Evolutionary conservation across 2,329 filamentous ascomycete genomes (phyloP).

Genomic region (Penicillium sclerotiorum): DNA sequence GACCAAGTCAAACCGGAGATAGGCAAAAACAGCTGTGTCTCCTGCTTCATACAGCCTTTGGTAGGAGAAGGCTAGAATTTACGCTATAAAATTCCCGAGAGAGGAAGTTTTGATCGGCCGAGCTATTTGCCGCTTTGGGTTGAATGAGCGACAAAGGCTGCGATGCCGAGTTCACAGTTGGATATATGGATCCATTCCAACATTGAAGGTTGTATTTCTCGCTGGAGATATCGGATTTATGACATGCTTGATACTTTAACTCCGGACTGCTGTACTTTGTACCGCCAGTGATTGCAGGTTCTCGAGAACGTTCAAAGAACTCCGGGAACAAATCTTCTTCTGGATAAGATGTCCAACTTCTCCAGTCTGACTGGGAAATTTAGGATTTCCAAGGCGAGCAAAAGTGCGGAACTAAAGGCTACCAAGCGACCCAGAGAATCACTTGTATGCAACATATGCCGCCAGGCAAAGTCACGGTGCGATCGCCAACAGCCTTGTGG

Average conservation of each 20-base stretch:
- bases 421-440: neutral
- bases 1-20: neutral
- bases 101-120: constrained; percentile 3
- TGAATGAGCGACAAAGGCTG: too few species aligned
- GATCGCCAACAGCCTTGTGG: constrained; percentile 6
- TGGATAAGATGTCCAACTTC: constrained; percentile 1
- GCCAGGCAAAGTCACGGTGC: constrained; percentile 4
- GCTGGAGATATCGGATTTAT: too few species aligned
- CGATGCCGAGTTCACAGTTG: too few species aligned
- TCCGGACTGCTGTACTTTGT: too few species aligned
- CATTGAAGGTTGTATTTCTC: too few species aligned
- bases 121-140: neutral
- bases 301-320: too few species aligned
- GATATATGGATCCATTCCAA: neutral
- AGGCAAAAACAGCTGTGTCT: too few species aligned
- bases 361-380: constrained; percentile 7
- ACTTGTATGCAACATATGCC: constrained; percentile 2
- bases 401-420: neutral
- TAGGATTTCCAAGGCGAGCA: neutral
- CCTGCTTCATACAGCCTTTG: neutral
- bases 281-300: too few species aligned
- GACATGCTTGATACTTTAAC: too few species aligned
- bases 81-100: neutral
- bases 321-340: neutral
- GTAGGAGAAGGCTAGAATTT: neutral